phyloP scores from a whole-genome alignment of 2,329 filamentous ascomycete species.

The Sporothrix pallida region DNA sequence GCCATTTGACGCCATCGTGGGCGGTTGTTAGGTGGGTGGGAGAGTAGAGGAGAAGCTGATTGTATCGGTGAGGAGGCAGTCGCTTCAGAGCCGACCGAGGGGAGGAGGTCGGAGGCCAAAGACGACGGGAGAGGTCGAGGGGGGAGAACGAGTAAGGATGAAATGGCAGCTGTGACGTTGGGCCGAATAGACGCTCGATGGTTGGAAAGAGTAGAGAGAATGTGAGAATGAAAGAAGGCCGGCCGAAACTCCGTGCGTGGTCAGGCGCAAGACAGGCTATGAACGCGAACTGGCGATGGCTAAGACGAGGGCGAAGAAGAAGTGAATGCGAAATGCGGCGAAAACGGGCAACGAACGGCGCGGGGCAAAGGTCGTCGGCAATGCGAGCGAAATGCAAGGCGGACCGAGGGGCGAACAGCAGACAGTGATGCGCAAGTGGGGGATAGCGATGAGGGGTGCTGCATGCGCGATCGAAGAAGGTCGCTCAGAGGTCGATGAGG shows the following conservation, averaged over 20 bases:
- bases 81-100: background rate
- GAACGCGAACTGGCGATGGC: background rate
- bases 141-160: background rate
- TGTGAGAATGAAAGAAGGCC: background rate
- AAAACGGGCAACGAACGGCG: slow-evolving; percentile 10
- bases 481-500: background rate
- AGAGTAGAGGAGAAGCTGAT: background rate
- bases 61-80: background rate
- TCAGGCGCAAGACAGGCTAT: background rate
- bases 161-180: background rate
- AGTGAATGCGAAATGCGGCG: slow-evolving; percentile 18
- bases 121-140: background rate
- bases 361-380: background rate
- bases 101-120: background rate
- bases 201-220: background rate
- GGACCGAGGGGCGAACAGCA: slow-evolving; percentile 13
- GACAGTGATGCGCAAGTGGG: background rate
- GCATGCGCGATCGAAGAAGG: background rate
- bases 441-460: background rate
- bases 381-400: background rate
- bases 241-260: background rate
- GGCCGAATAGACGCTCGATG: background rate
- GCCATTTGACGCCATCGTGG: slow-evolving; percentile 69
- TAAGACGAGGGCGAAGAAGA: background rate
- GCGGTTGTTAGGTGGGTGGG: slow-evolving; percentile 24